Conservation (phyloP, 73 alveolate genomes). For the Stentor roeselii region DNA sequence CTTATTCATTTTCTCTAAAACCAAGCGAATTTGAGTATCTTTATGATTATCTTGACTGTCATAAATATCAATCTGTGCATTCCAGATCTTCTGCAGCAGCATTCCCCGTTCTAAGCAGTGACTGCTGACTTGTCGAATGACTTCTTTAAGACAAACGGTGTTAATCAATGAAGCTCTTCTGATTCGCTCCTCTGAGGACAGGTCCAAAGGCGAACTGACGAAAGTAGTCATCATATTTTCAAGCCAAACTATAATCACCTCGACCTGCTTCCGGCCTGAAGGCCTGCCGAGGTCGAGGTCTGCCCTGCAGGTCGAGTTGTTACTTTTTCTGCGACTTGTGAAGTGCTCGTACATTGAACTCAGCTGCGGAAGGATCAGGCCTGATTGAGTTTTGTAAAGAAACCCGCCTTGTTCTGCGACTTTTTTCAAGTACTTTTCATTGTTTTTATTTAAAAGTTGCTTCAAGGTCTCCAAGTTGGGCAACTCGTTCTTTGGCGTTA, state of each 20-base stretch:
- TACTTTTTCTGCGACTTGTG: not conserved
- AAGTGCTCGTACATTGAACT: not conserved
- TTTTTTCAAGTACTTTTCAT: not conserved
- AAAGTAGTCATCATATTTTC: conserved; percentile 23
- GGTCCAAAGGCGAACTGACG: not conserved
- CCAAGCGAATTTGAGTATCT: no score
- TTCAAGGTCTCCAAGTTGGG: not conserved
- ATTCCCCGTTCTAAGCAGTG: conserved; percentile 50
- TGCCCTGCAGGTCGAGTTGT: not conserved
- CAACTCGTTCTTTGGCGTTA: not conserved
- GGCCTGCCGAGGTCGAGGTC: not conserved
- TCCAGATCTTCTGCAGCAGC: conserved; percentile 41
- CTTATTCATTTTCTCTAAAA: not conserved
- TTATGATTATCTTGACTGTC: not conserved
- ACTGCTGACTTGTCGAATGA: conserved; percentile 43
- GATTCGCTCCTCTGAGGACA: not conserved
- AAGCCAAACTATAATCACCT: conserved; percentile 28
- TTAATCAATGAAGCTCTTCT: conserved; percentile 35
- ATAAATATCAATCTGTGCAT: conserved; percentile 13
- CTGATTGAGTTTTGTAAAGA: not conserved
- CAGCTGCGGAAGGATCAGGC: not conserved
- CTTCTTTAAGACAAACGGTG: conserved; percentile 44
- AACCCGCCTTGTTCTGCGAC: not conserved
- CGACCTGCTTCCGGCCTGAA: conserved; percentile 35
- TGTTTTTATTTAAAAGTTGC: not conserved